Evolutionary conservation across 352 stramenopile genomes (phyloP), one percentile per base, ranked within the genome.

Genomic region (Phytophthora syringae): DNA sequence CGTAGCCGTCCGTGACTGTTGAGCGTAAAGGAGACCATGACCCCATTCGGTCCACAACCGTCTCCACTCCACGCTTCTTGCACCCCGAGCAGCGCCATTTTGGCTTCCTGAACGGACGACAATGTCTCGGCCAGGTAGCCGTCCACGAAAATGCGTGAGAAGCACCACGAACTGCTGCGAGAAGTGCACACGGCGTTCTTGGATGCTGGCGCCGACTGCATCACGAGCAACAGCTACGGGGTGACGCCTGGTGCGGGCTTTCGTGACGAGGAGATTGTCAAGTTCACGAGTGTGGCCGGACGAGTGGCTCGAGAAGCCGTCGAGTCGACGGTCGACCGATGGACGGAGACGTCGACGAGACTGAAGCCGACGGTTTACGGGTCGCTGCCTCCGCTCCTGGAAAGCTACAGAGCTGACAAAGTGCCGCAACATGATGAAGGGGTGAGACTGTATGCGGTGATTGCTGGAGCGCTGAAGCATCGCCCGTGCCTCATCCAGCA

Each of bases 151-250:
- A n/a, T 94, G 15, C 62, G 93, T 47, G 43, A 69, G 10, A 13
- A 90, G 43, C 80, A 95, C 70, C 88, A 97, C 63, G 62, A 70
- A 7, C 69, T 89, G 27, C 67, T 97, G 4, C 63, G 80, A 18
- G 51, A 93, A 1, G 90, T 97, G 27, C 93, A 98, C 60, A 61
- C 47, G 18, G 90, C 87, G 9, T 98, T 97, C 60, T 61, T 98
- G 9, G 16, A 67, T n/a, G n/a, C n/a, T n/a, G n/a, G n/a, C n/a
- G n/a, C n/a, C n/a, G n/a, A n/a, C n/a, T n/a, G n/a, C n/a, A n/a
- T n/a, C n/a, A 98, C 93, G 20, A 93, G 86, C 64, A 98, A 98
- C 78, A 96, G 93, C 39, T 98, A 97, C 67, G 88, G 86, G 39
- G 83, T 97, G 30, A 94, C 90, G 30, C 90, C 89, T 15, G 88